Base-by-base conservation (phyloP, 1,284 basidiomycete genomes). In the Tilletia caries region DNA sequence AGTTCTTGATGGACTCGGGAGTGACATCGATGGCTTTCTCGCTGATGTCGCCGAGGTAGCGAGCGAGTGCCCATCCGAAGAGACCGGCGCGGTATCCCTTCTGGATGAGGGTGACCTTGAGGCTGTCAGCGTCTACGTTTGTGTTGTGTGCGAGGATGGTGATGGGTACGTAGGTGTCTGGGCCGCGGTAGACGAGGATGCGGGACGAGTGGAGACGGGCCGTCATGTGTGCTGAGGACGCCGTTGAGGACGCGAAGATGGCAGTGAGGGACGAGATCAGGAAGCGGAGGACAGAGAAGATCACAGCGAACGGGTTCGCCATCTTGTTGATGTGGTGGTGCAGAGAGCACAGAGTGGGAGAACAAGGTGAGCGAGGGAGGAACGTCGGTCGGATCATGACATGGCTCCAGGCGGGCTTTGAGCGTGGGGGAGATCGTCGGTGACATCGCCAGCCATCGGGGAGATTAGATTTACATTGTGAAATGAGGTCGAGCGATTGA, bases 41-140 rank as follows among this genome's bases (percentile, higher is more conserved):
- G 2, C 73, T 73, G 15, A 67, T 41, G 2, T 71, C 73, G 1
- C 77, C 77, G 15, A 79, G 44, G 43, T 70, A 75, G 0, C 70
- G 67, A 1, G 77, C 76, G 4, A 75, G 68, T 12, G 71, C 71
- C 77, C 77, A 79, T 2, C 77, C 76, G 12, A 78, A 69, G 15
- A 71, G 69, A 67, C 77, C 77, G 0, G 77, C 77, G 29, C 76
- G 71, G 75, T 75, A 79, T 3, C 77, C 77, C 65, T 73, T 74
- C 37, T 75, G 74, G 6, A 78, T 73, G 23, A 79, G 70, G 52
- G 71, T 70, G 13, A 79, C 71, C 27, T 75, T 70, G 43, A 75
- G 27, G 2, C 29, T 66, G 65, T 72, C 69, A 29, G 70, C 69
- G 18, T 71, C 52, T 6, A 62, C 54, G 29, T 48, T 18, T 20